A percentile compares a stretch with the other conserved stretches of the same genome.
Evolutionary conservation across 495 filamentous ascomycete species (phyloP).

Genomic region (Penicillium subrubescens): DNA sequence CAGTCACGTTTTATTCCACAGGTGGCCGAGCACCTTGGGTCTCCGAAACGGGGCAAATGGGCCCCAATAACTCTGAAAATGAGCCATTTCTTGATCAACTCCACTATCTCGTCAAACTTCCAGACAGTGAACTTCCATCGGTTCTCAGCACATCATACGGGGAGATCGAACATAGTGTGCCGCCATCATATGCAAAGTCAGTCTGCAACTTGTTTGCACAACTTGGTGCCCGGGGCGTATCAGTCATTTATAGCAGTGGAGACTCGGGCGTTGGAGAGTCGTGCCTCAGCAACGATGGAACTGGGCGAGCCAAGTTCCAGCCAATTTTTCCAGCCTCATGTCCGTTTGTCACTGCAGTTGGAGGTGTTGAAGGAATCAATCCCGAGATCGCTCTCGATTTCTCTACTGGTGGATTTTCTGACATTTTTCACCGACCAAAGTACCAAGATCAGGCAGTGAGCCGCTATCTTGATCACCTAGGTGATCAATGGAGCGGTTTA

Average conservation of each 20-base stretch:
- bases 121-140: conserved; percentile 67
- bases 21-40: conserved; percentile 61
- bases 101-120: conserved; percentile 61
- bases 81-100: conserved; percentile 86
- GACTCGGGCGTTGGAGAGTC: conserved; percentile 63
- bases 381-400: conserved; percentile 59
- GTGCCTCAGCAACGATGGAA: conserved; percentile 69
- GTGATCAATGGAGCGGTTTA: conserved; percentile 42
- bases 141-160: conserved; percentile 75
- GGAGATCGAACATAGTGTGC: conserved; percentile 50
- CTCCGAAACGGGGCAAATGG: conserved; percentile 51
- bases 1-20: conserved; percentile 67
- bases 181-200: conserved; percentile 59
- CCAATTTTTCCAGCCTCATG: conserved; percentile 77
- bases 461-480: conserved; percentile 51
- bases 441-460: conserved; percentile 65
- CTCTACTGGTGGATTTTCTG: conserved; percentile 72
- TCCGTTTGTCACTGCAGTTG: conserved; percentile 78
- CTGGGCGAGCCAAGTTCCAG: conserved; percentile 60
- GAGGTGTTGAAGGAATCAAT: conserved; percentile 60
- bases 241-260: conserved; percentile 72
- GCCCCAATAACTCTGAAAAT: conserved; percentile 54
- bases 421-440: conserved; percentile 61
- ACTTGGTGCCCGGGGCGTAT: conserved; percentile 71
- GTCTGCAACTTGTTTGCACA: conserved; percentile 75